Evolutionary conservation across 169 alveolate species (phyloP).

Genomic region (Perkinsus olseni): DNA sequence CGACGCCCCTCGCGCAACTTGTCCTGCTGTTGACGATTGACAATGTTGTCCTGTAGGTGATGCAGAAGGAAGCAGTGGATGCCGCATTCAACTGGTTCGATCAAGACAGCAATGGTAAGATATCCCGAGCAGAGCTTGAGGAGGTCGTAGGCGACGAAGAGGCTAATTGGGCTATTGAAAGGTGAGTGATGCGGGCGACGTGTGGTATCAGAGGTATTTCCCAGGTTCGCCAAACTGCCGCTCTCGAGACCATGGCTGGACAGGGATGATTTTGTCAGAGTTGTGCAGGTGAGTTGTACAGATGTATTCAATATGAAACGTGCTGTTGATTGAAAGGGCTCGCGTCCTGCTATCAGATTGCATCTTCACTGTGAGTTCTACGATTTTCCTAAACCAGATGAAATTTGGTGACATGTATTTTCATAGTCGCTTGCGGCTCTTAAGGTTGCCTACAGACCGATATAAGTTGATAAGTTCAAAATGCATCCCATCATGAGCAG

Average conservation of each 20-base stretch:
- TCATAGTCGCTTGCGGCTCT: no score
- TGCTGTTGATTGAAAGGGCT: no score
- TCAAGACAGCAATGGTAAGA: background rate
- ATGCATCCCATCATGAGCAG: no score
- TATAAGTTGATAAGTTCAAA: no score
- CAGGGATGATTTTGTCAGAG: background rate
- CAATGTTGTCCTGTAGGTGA: background rate
- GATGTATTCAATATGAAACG: no score
- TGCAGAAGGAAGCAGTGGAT: background rate
- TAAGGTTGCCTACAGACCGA: no score
- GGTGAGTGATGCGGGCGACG: background rate
- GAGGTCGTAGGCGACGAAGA: background rate
- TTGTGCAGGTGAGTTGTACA: background rate
- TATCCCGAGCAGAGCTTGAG: background rate
- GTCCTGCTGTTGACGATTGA: background rate
- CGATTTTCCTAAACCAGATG: no score
- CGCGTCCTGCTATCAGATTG: no score
- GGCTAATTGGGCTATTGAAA: background rate
- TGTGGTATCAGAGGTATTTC: no score
- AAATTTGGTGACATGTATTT: no score
- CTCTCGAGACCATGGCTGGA: background rate
- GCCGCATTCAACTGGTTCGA: background rate
- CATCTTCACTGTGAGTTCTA: no score
- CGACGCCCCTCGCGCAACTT: background rate
- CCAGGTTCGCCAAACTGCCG: background rate